Evolutionary conservation across 176 grass and related monocot species (phyloP), one percentile per base, ranked within the genome.

Genomic region (Oryza brachyantha): DNA sequence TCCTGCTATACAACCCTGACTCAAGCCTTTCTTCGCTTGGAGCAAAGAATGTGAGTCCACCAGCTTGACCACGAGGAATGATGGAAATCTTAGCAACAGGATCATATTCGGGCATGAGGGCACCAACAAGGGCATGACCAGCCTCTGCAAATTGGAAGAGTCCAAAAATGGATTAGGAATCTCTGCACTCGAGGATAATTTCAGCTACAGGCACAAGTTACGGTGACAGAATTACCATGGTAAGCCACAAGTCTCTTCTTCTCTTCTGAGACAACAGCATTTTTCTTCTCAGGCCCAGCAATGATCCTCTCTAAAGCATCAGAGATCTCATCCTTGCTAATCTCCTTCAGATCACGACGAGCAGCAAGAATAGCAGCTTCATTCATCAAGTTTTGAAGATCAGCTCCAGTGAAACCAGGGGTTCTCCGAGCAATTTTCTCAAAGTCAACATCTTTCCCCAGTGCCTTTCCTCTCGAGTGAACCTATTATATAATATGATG

Each of bases 231-330:
- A 42, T 70, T 92, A 98, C 96, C 96, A 68, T 98, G 96, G 77
- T 98, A 98, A 26, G 96, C 96, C 22, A 98, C 96, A 27, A 98
- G 92, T 54, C 69, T 94, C 81, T 78, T 98, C 90, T 94, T 98
- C 73, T 93, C 90, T 32, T 98, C 96, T 68, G 96, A 98, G 34
- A 98, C 96, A 72, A 98, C 92, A 1, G 92, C 96, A 72, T 95
- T 98, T 84, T 98, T 98, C 90, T 98, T 98, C 88, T 98, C 96
- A 7, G 96, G 96, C 21, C 96, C 96, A 39, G 96, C 96, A 73
- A 98, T 98, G 79, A 98, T 98, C 81, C 95, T 94, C 92, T 94
- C 96, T 35, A 98, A 78, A 71, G 96, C 96, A 76, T 98, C 96
- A 38, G 96, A 93, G 21, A 98, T 98, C 78, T 98, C 96, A 80